Conservation (phyloP, 2,329 filamentous ascomycete species). For the Pyricularia sp. region DNA sequence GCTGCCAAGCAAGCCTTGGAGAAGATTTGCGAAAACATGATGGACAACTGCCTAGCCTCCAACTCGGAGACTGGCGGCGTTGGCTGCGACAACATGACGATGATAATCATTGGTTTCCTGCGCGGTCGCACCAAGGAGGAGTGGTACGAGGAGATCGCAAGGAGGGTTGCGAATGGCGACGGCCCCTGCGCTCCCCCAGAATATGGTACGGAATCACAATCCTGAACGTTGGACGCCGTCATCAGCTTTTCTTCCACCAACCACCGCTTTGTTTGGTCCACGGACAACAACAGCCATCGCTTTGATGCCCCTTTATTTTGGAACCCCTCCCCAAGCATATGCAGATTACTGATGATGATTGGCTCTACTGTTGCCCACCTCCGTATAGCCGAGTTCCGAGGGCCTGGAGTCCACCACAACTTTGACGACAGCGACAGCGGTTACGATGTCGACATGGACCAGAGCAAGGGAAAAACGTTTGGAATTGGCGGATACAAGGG, state of each 20-base stretch:
- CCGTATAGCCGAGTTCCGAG: conserved; percentile 64
- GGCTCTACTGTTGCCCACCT: conserved; percentile 12
- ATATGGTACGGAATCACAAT: conserved; percentile 72
- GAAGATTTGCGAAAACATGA: conserved; percentile 99
- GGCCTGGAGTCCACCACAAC: conserved; percentile 69
- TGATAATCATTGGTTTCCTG: conserved; percentile 79
- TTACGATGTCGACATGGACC: conserved; percentile 63
- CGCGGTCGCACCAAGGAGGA: conserved; percentile 89
- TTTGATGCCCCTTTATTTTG: neutral
- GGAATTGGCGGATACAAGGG: conserved; percentile 60
- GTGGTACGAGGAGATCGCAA: conserved; percentile 94
- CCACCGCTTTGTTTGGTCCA: neutral
- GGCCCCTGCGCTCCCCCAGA: conserved; percentile 97
- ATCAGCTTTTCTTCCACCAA: neutral
- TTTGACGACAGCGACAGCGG: conserved; percentile 69
- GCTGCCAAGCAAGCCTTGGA: conserved; percentile 90
- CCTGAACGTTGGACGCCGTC: conserved; percentile 9
- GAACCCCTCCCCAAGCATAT: neutral
- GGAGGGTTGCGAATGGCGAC: conserved; percentile 89
- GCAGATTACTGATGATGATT: conserved; percentile 9
- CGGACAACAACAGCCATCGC: neutral
- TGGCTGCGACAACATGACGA: conserved; percentile 99
- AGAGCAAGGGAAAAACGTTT: conserved; percentile 43
- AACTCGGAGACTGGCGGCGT: conserved; percentile 97
- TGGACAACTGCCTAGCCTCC: conserved; percentile 97